Evolutionary conservation across 1,139 yeast species (phyloP).

Genomic region (Pichia sp.): DNA sequence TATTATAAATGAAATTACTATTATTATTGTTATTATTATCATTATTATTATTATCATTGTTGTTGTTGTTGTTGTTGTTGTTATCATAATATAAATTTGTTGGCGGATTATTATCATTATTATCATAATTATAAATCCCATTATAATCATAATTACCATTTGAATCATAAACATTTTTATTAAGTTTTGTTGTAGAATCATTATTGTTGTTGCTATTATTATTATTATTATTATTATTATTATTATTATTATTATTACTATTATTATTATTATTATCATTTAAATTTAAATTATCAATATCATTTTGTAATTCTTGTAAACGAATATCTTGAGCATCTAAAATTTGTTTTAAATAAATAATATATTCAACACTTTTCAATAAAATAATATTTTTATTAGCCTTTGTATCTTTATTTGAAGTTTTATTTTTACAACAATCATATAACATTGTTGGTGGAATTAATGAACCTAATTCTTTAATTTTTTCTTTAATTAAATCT

Average conservation of each 20-base stretch:
- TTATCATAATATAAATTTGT: background rate
- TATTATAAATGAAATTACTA: too few species aligned
- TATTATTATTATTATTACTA: background rate
- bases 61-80: background rate
- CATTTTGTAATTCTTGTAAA: constrained; percentile 27
- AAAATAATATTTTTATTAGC: constrained; percentile 69
- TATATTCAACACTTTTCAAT: constrained; percentile 63
- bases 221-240: background rate
- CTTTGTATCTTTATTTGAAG: constrained; percentile 54
- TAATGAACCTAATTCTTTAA: constrained; percentile 61
- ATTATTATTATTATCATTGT: background rate
- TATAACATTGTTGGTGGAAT: constrained; percentile 67
- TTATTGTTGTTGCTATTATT: background rate
- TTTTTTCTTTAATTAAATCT: constrained; percentile 69
- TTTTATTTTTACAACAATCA: constrained; percentile 35
- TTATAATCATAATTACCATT: background rate
- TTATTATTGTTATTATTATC: too few species aligned
- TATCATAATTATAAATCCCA: background rate
- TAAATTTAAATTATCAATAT: constrained; percentile 7
- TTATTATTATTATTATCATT: background rate
- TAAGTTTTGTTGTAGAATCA: background rate
- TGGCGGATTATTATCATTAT: background rate
- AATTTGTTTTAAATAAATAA: constrained; percentile 45
- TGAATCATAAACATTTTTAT: too few species aligned
- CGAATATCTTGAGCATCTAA: constrained; percentile 37